Evolutionary conservation across 2,329 filamentous ascomycete genomes (phyloP).

Genomic region (Phialophora macrospora): DNA sequence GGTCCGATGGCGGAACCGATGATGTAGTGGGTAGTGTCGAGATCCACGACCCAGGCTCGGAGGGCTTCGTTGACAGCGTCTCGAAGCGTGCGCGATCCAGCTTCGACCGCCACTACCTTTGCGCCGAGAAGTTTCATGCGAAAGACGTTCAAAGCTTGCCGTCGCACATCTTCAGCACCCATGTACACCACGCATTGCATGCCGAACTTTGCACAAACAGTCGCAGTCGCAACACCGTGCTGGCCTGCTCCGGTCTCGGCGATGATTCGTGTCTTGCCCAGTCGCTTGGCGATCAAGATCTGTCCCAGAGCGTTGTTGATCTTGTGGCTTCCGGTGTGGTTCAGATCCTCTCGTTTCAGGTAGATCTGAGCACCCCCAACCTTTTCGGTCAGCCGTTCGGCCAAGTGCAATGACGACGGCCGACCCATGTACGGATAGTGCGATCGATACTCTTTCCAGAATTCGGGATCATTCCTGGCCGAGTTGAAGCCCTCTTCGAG

Average conservation of each 20-base stretch:
- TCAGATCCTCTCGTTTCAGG: conserved; percentile 96
- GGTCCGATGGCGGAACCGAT: conserved; percentile 97
- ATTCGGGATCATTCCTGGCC: conserved; percentile 82
- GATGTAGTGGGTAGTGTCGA: conserved; percentile 96
- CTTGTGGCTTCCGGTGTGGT: conserved; percentile 98
- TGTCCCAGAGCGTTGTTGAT: conserved; percentile 99
- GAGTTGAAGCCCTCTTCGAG: conserved; percentile 89
- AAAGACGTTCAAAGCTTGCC: conserved; percentile 97
- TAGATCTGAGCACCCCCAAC: conserved; percentile 95
- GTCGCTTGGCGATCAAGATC: conserved; percentile 78
- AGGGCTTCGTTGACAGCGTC: conserved; percentile 95
- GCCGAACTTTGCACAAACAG: conserved; percentile 95
- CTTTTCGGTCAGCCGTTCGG: conserved; percentile 83
- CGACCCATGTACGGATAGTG: conserved; percentile 98
- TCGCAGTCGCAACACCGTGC: conserved; percentile 96
- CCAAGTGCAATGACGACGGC: conserved; percentile 87
- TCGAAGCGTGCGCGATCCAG: conserved; percentile 79
- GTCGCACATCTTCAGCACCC: conserved; percentile 95
- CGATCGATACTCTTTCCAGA: conserved; percentile 96
- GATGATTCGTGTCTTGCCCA: conserved; percentile 97
- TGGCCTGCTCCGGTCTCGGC: conserved; percentile 97
- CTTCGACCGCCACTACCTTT: conserved; percentile 88
- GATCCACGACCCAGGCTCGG: conserved; percentile 88
- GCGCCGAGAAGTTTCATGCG: conserved; percentile 96
- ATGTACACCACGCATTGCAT: conserved; percentile 99